Evolutionary conservation across 1,139 yeast species (phyloP), one percentile per base, ranked within the genome.

Genomic region (Nakaseomyces kungkrabaensis): DNA sequence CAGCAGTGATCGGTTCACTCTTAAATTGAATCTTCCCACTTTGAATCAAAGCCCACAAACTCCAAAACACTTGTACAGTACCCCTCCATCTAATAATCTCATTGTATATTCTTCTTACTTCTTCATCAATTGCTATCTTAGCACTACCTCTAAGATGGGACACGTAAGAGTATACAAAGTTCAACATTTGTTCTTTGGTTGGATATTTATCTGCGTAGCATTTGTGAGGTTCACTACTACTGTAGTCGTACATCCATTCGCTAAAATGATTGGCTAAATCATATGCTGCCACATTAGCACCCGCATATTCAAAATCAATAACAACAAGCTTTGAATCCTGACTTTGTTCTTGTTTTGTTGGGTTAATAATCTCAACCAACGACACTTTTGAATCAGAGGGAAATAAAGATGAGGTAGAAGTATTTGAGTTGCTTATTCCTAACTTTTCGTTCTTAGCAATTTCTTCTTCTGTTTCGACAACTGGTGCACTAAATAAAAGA

Each of bases 201-300:
- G 98, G 98, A 66, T 76, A 92, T 44, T 71, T 68, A 9, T 74
- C 69, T 50, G 71, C 77, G 62, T 84, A 79, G 2, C 95, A 78
- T 50, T 68, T 67, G 25, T 74, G 72, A 1, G 83, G 79, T 59
- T 83, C 80, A 2, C 56, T 37, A 48, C 62, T 60, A 61, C 85
- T 88, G 65, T 90, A 92, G 68, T 92, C 88, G 41, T 88, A 78
- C 97, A 90, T 92, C 98, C 98, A 92, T 68, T 92, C 98, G 56
- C 86, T 78, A 51, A 79, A 75, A 69, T 92, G 97, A 66, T 92
- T 90, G 22, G 89, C 90, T 51, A 92, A 78, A 65, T 92, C 98
- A 64, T 74, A 86, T 0, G 95, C 96, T 1, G 96, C 89, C 49
- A 83, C 75, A 63, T 90, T 92, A n/a, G 96, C 83, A 1, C 97